Conservation (phyloP, 805 yeast genomes). For the Tetrapisispora pingtungensis region DNA sequence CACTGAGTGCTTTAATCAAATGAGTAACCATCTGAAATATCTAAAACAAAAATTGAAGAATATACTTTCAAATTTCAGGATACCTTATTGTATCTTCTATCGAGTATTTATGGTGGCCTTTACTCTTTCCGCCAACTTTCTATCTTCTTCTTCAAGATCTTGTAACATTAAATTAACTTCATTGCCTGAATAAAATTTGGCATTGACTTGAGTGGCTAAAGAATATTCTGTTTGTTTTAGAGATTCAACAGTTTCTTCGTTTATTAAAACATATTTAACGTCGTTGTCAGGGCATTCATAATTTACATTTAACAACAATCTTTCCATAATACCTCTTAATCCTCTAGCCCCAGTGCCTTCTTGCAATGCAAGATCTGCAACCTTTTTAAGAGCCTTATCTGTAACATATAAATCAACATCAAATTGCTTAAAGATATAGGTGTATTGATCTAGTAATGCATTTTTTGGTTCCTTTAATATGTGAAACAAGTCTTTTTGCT, state of each 20-base stretch:
- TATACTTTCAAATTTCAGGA: not conserved
- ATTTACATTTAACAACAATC: constrained; percentile 40
- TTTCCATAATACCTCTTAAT: constrained; percentile 44
- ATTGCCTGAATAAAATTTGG: constrained; percentile 38
- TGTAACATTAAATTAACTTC: constrained; percentile 34
- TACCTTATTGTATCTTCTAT: too few species aligned
- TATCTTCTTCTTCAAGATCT: constrained; percentile 36
- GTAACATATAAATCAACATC: constrained; percentile 44
- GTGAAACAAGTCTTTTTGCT: constrained; percentile 36
- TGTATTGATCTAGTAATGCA: constrained; percentile 44
- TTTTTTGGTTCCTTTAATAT: constrained; percentile 47
- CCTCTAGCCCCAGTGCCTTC: constrained; percentile 59
- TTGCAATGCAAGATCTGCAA: constrained; percentile 39
- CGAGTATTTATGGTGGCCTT: too few species aligned
- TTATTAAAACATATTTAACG: constrained; percentile 39
- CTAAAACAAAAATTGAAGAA: not conserved
- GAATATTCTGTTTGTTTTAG: constrained; percentile 28
- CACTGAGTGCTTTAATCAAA: too few species aligned
- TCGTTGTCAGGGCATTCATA: constrained; percentile 54
- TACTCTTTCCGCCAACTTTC: constrained; percentile 27
- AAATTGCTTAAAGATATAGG: constrained; percentile 42
- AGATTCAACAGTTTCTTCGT: constrained; percentile 35
- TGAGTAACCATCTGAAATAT: too few species aligned
- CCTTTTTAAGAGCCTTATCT: constrained; percentile 35
- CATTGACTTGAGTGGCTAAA: constrained; percentile 26